A percentile compares a stretch with the other conserved stretches of the same genome.
phyloP scores from a whole-genome alignment of 768 basidiomycete genomes.

The Favolaschia claudopus region DNA sequence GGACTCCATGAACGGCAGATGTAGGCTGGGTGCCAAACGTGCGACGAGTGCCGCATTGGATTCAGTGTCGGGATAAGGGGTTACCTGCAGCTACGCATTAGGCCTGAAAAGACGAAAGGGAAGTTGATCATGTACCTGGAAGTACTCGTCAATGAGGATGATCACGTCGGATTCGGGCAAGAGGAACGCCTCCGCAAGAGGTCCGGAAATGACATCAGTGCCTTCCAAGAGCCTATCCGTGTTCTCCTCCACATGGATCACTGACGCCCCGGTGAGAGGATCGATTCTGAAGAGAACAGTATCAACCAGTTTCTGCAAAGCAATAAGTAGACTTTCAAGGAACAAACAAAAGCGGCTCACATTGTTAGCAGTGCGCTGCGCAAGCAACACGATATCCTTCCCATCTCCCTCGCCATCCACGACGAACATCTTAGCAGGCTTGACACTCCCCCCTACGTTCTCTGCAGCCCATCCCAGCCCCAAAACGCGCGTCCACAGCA shows the following conservation, averaged over 20 bases:
- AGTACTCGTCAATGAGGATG: constrained; percentile 75
- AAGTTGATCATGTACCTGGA: constrained; percentile 63
- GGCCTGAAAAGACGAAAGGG: background rate
- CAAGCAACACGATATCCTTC: constrained; percentile 69
- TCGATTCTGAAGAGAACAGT: constrained; percentile 82
- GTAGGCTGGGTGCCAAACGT: constrained; percentile 51
- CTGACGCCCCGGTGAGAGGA: constrained; percentile 79
- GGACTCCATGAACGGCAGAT: constrained; percentile 63
- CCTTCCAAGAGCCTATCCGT: constrained; percentile 58
- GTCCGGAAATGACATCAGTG: constrained; percentile 65
- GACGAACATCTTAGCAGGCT: constrained; percentile 69
- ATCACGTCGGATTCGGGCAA: constrained; percentile 60
- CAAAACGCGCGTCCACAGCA: constrained; percentile 83
- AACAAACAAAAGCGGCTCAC: constrained; percentile 47
- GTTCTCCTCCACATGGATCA: constrained; percentile 37
- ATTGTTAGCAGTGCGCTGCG: constrained; percentile 67
- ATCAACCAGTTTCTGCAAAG: constrained; percentile 63
- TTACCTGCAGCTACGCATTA: constrained; percentile 48
- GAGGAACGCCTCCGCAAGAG: constrained; percentile 65
- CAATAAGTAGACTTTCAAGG: constrained; percentile 5
- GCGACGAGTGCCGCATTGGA: constrained; percentile 52
- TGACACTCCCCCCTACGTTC: constrained; percentile 59
- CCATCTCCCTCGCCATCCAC: constrained; percentile 53
- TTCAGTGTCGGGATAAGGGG: constrained; percentile 71
- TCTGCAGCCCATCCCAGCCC: constrained; percentile 73